Percentiles rank a stretch among this genome's conserved stretches.
Conservation (phyloP, 2,329 filamentous ascomycete species). For the Podosphaera fusca region DNA sequence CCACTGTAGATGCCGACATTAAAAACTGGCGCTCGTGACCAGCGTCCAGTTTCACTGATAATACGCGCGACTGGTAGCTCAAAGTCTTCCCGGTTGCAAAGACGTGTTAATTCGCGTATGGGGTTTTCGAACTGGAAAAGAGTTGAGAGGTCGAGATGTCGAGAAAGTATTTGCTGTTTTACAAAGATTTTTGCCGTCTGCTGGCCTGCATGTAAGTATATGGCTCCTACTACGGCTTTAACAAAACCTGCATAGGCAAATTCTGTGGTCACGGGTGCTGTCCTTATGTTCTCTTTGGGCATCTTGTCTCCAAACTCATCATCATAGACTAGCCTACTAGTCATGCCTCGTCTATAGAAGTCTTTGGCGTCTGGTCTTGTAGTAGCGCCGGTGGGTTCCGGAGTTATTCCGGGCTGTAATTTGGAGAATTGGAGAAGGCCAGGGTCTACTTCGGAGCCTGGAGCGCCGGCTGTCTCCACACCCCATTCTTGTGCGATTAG, state of each 20-base stretch:
- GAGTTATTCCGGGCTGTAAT: slow-evolving; percentile 20
- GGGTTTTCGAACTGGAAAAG: slow-evolving; percentile 74
- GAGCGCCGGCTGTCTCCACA: slow-evolving; percentile 65
- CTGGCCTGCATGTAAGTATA: slow-evolving; percentile 68
- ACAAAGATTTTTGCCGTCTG: slow-evolving; percentile 65
- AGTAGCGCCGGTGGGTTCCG: slow-evolving; percentile 25
- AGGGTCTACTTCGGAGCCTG: slow-evolving; percentile 77
- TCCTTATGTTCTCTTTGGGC: slow-evolving; percentile 10
- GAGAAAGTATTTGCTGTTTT: slow-evolving; percentile 58
- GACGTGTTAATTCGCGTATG: slow-evolving; percentile 55
- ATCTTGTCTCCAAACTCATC: slow-evolving; percentile 61
- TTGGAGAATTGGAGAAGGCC: slow-evolving; percentile 63
- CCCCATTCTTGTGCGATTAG: slow-evolving; percentile 71
- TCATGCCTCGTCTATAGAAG: slow-evolving; percentile 43
- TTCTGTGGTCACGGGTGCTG: slow-evolving; percentile 12
- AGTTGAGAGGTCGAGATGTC: slow-evolving; percentile 49
- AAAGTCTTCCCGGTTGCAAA: slow-evolving; percentile 80
- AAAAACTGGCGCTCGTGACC: slow-evolving; percentile 68
- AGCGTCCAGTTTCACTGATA: slow-evolving; percentile 71
- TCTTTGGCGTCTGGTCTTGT: slow-evolving; percentile 26
- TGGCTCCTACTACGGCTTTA: slow-evolving; percentile 57
- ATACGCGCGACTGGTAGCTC: slow-evolving; percentile 68
- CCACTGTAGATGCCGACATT: slow-evolving; percentile 89
- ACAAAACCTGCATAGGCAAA: slow-evolving; percentile 53
- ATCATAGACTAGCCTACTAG: slow-evolving; percentile 57